Percentiles rank a stretch among this genome's conserved stretches.
Conservation (phyloP, 106 monocot genomes). For the Chionographis japonica region DNA sequence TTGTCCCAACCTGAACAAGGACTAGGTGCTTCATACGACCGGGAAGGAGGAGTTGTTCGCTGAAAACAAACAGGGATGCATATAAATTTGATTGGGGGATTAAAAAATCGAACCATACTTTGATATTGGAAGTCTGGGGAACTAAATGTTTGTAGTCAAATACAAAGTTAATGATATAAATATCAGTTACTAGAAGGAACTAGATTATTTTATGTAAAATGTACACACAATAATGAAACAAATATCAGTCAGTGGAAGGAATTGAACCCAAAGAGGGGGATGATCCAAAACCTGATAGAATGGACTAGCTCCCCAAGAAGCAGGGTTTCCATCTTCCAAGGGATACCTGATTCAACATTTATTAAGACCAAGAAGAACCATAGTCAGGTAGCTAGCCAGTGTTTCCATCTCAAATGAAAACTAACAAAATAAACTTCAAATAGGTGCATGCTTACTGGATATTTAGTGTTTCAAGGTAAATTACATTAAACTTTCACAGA, state of each 20-base stretch:
- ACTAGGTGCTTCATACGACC: slow-evolving; percentile 91
- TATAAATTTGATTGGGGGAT: not conserved
- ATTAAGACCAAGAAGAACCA: slow-evolving; percentile 7
- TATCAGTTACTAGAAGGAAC: too few relatives aligned
- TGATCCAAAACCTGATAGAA: slow-evolving; percentile 64
- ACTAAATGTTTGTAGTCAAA: too few relatives aligned
- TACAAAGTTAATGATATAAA: too few relatives aligned
- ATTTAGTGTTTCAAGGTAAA: too few relatives aligned
- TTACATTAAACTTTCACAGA: too few relatives aligned
- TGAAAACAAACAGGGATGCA: slow-evolving; percentile 18
- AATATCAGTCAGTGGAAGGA: too few relatives aligned
- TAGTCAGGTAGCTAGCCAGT: not conserved
- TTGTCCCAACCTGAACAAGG: slow-evolving; percentile 96
- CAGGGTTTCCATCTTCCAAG: slow-evolving; percentile 97
- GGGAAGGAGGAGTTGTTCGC: slow-evolving; percentile 82
- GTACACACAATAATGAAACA: too few relatives aligned
- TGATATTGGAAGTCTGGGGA: too few relatives aligned
- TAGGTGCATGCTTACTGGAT: not conserved
- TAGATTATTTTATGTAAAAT: too few relatives aligned
- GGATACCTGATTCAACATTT: slow-evolving; percentile 51
- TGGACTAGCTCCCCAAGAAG: slow-evolving; percentile 86
- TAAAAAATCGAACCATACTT: too few relatives aligned
- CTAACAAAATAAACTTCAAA: not conserved
- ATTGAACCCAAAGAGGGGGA: too few relatives aligned
- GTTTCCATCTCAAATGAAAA: not conserved